Evolutionary conservation across 1,284 basidiomycete species (phyloP).

Genomic region (Grifola frondosa): DNA sequence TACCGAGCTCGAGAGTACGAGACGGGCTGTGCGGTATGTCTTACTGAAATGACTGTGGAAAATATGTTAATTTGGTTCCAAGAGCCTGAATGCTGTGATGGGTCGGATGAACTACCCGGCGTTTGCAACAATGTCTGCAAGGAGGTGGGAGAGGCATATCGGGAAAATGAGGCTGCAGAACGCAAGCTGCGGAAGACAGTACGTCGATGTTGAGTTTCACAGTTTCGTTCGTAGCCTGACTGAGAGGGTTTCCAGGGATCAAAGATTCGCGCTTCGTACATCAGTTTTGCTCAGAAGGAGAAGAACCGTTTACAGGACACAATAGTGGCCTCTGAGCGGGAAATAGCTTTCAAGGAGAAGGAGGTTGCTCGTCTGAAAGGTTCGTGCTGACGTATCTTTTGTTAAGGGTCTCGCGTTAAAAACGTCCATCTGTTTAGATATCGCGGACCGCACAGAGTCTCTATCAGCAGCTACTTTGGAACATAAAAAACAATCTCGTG

Average conservation of each 20-base stretch:
- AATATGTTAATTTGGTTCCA: slow-evolving; percentile 10
- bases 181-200: slow-evolving; percentile 81
- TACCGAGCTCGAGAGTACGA: slow-evolving; percentile 84
- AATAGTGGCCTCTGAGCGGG: slow-evolving; percentile 51
- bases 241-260: slow-evolving; percentile 58
- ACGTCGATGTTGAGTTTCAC: slow-evolving; percentile 26
- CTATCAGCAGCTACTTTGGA: slow-evolving; percentile 75
- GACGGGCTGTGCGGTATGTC: slow-evolving; percentile 91
- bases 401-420: not conserved
- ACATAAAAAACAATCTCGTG: slow-evolving; percentile 83
- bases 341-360: slow-evolving; percentile 62
- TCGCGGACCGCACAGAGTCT: slow-evolving; percentile 69
- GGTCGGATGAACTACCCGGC: slow-evolving; percentile 87
- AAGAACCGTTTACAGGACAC: slow-evolving; percentile 73
- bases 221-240: not conserved
- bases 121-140: slow-evolving; percentile 81
- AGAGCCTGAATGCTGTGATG: slow-evolving; percentile 97
- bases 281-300: slow-evolving; percentile 85
- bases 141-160: slow-evolving; percentile 71
- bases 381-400: slow-evolving; percentile 24
- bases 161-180: slow-evolving; percentile 66
- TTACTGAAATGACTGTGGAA: not conserved
- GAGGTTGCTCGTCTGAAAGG: slow-evolving; percentile 72
- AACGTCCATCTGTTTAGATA: slow-evolving; percentile 41
- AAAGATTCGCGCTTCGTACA: slow-evolving; percentile 89